Base-by-base conservation (phyloP, 352 stramenopile species). In the Poterioochromonas sp. region DNA sequence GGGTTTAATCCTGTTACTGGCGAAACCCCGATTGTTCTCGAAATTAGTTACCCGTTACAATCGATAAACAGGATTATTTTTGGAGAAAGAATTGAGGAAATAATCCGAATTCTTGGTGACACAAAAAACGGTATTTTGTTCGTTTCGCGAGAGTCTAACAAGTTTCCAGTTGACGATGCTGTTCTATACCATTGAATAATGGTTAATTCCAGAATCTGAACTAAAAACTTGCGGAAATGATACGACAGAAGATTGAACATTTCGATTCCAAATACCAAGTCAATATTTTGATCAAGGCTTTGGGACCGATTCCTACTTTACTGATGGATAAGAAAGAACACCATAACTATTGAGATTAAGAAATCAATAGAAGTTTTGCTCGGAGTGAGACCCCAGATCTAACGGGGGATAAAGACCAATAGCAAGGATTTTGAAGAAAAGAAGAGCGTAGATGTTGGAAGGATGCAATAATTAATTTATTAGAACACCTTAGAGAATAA, bases 221-320 rank as follows among this genome's bases (percentile, higher is more conserved):
- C 26, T 68, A 5, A 11, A 5, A 22, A 29, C 26, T 22, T 22
- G 11, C 3, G 5, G 54, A 65, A 5, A 39, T 22, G 5, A 39
- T 39, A 22, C 26, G 34, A 39, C 5, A 15, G 5, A 11, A 32
- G 26, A 41, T 49, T 29, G 39, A 71, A 2, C 11, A 43, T 8
- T 44, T 49, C 11, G 62, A 71, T 49, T n/a, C n/a, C 1, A 5
- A 47, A 5, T 18, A 41, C 5, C 2, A 41, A 3, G 1, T 44
- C 62, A 71, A 71, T 49, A 8, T 5, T n/a, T 44, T 71, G 35
- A 44, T 71, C 29, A 65, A 65, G n/a, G 54, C 54, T 32, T 39
- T 65, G 54, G 26, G 26, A 15, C 47, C 26, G 47, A 58, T 26
- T 15, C 15, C 15, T 26, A 26, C 26, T 15, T 15, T 58, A 58